Evolutionary conservation across 2,329 filamentous ascomycete species (phyloP).

Genomic region (Cryphonectria parasitica): DNA sequence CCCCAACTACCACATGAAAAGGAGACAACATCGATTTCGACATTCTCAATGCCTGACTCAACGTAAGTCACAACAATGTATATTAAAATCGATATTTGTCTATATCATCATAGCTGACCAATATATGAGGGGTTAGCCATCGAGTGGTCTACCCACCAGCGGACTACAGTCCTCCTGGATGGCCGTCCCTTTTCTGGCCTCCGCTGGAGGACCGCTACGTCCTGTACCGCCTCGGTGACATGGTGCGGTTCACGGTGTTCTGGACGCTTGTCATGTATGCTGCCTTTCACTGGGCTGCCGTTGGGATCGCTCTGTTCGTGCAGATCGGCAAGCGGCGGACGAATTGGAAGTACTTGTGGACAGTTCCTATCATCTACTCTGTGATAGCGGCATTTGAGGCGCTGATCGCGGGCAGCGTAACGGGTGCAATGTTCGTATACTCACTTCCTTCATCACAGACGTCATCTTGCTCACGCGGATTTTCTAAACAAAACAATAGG

Average conservation of each 20-base stretch:
- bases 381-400: constrained; percentile 76
- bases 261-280: constrained; percentile 85
- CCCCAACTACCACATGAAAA: constrained; percentile 11
- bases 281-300: constrained; percentile 73
- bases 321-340: constrained; percentile 63
- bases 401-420: constrained; percentile 77
- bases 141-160: constrained; percentile 43
- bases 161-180: constrained; percentile 70
- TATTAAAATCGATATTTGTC: not conserved
- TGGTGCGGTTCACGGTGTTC: constrained; percentile 84
- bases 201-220: constrained; percentile 56
- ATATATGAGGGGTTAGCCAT: constrained; percentile 11
- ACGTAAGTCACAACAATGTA: constrained; percentile 2
- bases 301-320: constrained; percentile 71
- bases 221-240: constrained; percentile 75
- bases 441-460: not conserved
- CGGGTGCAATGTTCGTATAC: constrained; percentile 72
- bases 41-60: constrained; percentile 12
- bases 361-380: constrained; percentile 71
- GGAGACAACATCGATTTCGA: not conserved
- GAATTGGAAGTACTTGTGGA: constrained; percentile 68
- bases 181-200: constrained; percentile 83
- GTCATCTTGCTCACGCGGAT: constrained; percentile 9
- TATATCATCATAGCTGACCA: not conserved
- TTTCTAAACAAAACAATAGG: constrained; percentile 46